Percentiles rank a stretch among this genome's conserved stretches.
Conservation (phyloP, 2,329 filamentous ascomycete species). For the Ceratocystis colombiana region DNA sequence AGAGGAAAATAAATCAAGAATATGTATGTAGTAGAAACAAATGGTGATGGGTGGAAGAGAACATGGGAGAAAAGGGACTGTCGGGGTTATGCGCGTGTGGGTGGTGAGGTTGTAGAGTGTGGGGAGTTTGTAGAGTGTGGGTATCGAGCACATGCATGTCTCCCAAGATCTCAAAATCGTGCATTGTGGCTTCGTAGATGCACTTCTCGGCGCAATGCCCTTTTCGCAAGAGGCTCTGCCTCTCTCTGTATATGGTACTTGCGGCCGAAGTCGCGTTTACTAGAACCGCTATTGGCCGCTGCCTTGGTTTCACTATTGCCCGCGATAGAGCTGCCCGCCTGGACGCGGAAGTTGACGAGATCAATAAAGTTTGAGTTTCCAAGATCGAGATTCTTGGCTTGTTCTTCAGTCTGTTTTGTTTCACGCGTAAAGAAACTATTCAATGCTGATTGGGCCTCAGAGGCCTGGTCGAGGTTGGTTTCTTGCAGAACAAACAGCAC, state of each 20-base stretch:
- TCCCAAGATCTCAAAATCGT: too few relatives aligned
- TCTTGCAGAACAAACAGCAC: constrained; percentile 54
- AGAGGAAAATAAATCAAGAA: not conserved
- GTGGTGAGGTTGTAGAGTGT: not conserved
- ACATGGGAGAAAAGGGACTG: not conserved
- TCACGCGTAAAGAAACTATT: constrained; percentile 45
- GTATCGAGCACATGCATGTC: too few relatives aligned
- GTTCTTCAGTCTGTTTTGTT: constrained; percentile 30
- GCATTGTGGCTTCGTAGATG: too few relatives aligned
- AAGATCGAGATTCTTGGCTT: constrained; percentile 37
- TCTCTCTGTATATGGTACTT: too few relatives aligned
- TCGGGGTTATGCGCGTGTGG: not conserved
- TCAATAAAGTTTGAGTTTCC: constrained; percentile 41
- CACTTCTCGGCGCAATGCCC: too few relatives aligned
- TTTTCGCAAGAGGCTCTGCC: too few relatives aligned
- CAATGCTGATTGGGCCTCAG: constrained; percentile 44
- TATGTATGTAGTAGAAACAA: not conserved
- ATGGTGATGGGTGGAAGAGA: not conserved
- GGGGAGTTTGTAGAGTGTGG: not conserved
- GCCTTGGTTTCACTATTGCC: constrained; percentile 19
- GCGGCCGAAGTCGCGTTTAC: not conserved
- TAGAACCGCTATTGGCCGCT: not conserved
- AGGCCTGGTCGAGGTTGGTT: constrained; percentile 41
- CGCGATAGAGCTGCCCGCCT: constrained; percentile 16
- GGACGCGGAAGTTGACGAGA: constrained; percentile 37